Percentiles rank a stretch among this genome's conserved stretches.
phyloP scores from a whole-genome alignment of 495 filamentous ascomycete genomes.

The Chaetomium tenue region DNA sequence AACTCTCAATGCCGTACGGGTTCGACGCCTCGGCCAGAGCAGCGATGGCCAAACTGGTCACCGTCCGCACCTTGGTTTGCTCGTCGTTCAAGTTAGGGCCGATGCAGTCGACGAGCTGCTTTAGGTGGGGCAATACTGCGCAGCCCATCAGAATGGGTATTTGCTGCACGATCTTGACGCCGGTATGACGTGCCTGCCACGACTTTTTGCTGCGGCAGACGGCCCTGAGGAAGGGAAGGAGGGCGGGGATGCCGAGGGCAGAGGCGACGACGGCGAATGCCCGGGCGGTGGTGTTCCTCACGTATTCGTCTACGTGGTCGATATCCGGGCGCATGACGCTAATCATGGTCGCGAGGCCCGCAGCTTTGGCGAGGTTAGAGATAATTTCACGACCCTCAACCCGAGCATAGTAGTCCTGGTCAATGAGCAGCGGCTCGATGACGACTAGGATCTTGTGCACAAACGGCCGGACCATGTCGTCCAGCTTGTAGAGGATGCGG shows the following conservation, averaged over 20 bases:
- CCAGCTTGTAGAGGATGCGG: conserved; percentile 96
- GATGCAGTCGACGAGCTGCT: conserved; percentile 95
- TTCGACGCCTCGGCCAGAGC: conserved; percentile 95
- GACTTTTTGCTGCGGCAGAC: conserved; percentile 98
- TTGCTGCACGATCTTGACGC: conserved; percentile 98
- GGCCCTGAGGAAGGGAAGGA: conserved; percentile 91
- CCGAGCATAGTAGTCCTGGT: conserved; percentile 98
- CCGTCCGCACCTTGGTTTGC: conserved; percentile 94
- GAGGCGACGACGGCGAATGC: conserved; percentile 98
- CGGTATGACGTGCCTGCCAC: conserved; percentile 98
- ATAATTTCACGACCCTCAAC: conserved; percentile 99
- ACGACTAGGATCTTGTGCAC: conserved; percentile 99
- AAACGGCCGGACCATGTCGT: conserved; percentile 93
- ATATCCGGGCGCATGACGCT: conserved; percentile 99
- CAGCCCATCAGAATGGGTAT: conserved; percentile 99
- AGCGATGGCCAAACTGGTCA: conserved; percentile 91
- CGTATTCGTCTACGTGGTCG: conserved; percentile 97
- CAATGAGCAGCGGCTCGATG: conserved; percentile 97
- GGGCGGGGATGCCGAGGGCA: conserved; percentile 90
- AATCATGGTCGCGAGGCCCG: conserved; percentile 98
- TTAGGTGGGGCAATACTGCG: conserved; percentile 92
- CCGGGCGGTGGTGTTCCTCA: conserved; percentile 97
- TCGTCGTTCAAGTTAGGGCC: conserved; percentile 94
- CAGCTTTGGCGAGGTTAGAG: conserved; percentile 93
- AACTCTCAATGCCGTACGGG: conserved; percentile 98